Base-by-base conservation (phyloP, 352 stramenopile genomes). In the Lagenidium giganteum region DNA sequence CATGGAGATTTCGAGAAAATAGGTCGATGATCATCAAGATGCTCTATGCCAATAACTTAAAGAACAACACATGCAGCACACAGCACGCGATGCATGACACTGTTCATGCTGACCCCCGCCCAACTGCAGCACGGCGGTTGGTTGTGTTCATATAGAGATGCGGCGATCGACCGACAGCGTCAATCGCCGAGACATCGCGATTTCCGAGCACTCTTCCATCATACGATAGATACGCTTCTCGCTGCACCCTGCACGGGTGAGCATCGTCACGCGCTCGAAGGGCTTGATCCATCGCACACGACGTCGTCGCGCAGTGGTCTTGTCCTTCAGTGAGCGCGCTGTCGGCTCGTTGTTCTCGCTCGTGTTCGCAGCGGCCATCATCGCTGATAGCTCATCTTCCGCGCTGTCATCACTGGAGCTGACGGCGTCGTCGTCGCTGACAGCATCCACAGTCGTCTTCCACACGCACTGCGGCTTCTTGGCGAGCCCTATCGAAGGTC, bases 121-220 rank as follows among this genome's bases (percentile, higher is more conserved):
- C n/a, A n/a, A n/a, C n/a, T n/a, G n/a, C n/a, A n/a, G n/a, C n/a
- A n/a, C n/a, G n/a, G n/a, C n/a, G 49, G 58, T 14, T 58, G 50
- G 14, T 36, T 45, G 31, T 61, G 31, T 32, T 59, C 54, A 2
- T 51, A 22, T 47, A 20, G 11, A 22, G 17, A n/a, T n/a, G n/a
- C n/a, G n/a, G n/a, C n/a, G n/a, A n/a, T n/a, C n/a, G n/a, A n/a
- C n/a, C n/a, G n/a, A n/a, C n/a, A n/a, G n/a, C n/a, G n/a, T 54
- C 31, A 61, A 24, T 12, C 66, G 60, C 27, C 68, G 39, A 3
- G 65, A 81, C 68, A 75, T 74, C 20, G 60, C 64, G 20, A 82
- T 82, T 28, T 63, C 56, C 11, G 66, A 68, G 17, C 47, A 70
- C 49, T 82, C 69, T 55, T 72, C 71, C 50, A 83, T 61, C 67